Conservation (phyloP, 768 basidiomycete species). For the Phylloporus arenicola region DNA sequence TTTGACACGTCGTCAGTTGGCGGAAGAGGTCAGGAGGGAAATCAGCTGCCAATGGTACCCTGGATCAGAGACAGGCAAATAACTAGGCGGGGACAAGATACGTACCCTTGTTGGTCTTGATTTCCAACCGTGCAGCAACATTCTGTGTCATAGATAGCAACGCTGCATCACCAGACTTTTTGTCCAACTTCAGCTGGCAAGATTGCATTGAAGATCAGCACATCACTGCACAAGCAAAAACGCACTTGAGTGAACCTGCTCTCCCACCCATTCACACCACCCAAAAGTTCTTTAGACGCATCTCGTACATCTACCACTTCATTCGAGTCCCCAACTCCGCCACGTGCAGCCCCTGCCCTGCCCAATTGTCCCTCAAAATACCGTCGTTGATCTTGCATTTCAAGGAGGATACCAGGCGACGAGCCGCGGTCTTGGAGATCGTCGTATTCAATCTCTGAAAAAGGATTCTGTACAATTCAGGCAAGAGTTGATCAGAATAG, state of each 20-base stretch:
- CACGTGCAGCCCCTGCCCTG: constrained; percentile 11
- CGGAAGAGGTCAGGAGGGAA: constrained; percentile 74
- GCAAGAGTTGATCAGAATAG: not conserved
- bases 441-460: constrained; percentile 71
- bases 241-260: constrained; percentile 51
- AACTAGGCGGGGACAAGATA: constrained; percentile 14
- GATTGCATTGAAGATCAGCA: not conserved
- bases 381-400: constrained; percentile 81
- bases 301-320: constrained; percentile 40
- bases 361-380: constrained; percentile 71
- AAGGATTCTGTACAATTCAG: constrained; percentile 25
- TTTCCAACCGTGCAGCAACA: constrained; percentile 66
- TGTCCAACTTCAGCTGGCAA: constrained; percentile 60
- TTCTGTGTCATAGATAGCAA: constrained; percentile 73
- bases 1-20: constrained; percentile 86
- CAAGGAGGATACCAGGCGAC: constrained; percentile 66
- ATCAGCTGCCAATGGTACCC: constrained; percentile 45
- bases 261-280: constrained; percentile 53
- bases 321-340: constrained; percentile 8
- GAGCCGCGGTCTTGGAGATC: constrained; percentile 72
- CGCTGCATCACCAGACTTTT: constrained; percentile 62
- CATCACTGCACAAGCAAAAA: not conserved
- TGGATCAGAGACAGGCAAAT: not conserved
- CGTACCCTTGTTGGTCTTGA: constrained; percentile 58
- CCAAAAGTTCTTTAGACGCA: constrained; percentile 44